Conservation (phyloP, 129 eudicot species). For the Tagetes erecta region DNA sequence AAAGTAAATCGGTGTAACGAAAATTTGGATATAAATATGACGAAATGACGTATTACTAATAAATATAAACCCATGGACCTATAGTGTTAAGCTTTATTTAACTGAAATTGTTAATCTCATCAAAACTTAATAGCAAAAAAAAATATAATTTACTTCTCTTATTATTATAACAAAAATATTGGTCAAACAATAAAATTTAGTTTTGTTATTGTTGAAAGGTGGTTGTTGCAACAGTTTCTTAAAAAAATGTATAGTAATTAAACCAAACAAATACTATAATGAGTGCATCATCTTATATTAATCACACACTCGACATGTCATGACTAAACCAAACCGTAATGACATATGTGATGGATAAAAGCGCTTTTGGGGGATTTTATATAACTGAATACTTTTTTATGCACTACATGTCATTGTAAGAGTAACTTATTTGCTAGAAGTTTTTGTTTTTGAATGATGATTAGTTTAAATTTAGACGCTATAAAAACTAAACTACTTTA, state of each 20-base stretch:
- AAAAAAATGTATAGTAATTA: not conserved
- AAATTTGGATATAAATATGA: no score
- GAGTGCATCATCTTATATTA: not conserved
- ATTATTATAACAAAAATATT: not conserved
- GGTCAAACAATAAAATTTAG: not conserved
- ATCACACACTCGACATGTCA: not conserved
- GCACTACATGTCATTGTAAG: no score
- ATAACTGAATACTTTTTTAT: not conserved
- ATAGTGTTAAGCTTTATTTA: no score
- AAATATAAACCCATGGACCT: no score
- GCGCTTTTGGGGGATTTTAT: not conserved
- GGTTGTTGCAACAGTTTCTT: slow-evolving; percentile 14
- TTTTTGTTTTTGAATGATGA: no score
- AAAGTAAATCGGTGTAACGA: no score
- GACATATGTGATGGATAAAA: not conserved
- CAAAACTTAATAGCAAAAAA: no score
- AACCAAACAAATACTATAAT: not conserved
- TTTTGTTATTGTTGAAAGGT: slow-evolving; percentile 2
- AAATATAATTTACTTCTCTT: not conserved
- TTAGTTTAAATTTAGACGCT: no score
- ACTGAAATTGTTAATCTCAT: no score
- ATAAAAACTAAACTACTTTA: no score
- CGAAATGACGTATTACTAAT: no score
- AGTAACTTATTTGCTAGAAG: no score
- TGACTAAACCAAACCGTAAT: not conserved